Evolutionary conservation across 192 early-diverging fungal species (phyloP).

Genomic region (Dissophora ornata): DNA sequence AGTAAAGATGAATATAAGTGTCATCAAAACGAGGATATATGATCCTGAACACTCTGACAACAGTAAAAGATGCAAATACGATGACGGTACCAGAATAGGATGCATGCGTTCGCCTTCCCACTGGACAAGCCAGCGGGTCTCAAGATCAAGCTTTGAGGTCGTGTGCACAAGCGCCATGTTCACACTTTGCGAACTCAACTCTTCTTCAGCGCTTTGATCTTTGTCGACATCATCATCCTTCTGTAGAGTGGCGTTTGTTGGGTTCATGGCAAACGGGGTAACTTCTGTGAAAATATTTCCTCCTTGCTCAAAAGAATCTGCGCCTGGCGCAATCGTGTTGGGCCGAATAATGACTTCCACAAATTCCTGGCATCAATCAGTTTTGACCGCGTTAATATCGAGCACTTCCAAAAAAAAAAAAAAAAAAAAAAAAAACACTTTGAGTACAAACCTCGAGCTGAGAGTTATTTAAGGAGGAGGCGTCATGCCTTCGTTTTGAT

Average conservation of each 20-base stretch:
- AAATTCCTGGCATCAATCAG: slow-evolving; percentile 26
- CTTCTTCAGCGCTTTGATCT: neutral
- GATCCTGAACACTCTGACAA: too few species aligned
- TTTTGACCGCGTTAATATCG: neutral
- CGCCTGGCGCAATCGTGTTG: slow-evolving; percentile 11
- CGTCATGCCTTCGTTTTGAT: neutral
- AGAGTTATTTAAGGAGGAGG: neutral
- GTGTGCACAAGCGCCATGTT: slow-evolving; percentile 45
- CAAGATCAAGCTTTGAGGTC: slow-evolving; percentile 31
- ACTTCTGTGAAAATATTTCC: slow-evolving; percentile 33
- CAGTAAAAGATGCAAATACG: too few species aligned
- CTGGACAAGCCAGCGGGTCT: slow-evolving; percentile 50
- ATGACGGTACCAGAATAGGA: slow-evolving; percentile 23
- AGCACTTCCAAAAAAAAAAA: too few species aligned
- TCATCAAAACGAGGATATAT: too few species aligned
- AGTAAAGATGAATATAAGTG: too few species aligned
- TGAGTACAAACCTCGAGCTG: slow-evolving; percentile 16
- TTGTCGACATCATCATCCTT: slow-evolving; percentile 2
- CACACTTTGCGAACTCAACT: slow-evolving; percentile 12
- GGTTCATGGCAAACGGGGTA: slow-evolving; percentile 16
- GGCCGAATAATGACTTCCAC: slow-evolving; percentile 25
- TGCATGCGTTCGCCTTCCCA: slow-evolving; percentile 42
- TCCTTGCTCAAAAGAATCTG: slow-evolving; percentile 12
- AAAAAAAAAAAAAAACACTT: too few species aligned
- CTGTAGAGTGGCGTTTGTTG: slow-evolving; percentile 1